Evolutionary conservation across 371 early-diverging fungal species (phyloP).

Genomic region (Mucor racemosus): DNA sequence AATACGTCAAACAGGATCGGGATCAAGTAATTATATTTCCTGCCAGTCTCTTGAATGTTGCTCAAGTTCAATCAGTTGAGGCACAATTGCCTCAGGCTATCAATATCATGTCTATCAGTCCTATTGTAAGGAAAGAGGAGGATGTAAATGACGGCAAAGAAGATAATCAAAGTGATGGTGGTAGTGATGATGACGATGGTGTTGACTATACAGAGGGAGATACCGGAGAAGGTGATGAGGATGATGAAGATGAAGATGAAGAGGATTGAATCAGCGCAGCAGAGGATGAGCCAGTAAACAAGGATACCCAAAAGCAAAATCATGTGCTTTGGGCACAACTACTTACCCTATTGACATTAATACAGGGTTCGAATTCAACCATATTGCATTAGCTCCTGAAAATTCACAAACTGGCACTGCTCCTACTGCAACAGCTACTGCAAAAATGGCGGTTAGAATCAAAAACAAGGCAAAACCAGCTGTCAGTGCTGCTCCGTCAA

Average conservation of each 20-base stretch:
- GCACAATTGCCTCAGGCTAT: neutral
- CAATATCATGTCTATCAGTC: neutral
- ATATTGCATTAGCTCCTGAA: slow-evolving; percentile 42
- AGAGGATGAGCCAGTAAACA: neutral
- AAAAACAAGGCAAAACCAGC: neutral
- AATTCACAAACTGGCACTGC: slow-evolving; percentile 14
- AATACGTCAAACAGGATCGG: neutral
- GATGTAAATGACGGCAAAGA: neutral
- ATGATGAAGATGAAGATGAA: neutral
- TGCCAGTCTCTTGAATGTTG: neutral
- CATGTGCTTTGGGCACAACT: slow-evolving; percentile 1
- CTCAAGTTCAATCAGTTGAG: neutral
- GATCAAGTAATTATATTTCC: slow-evolving; percentile 3
- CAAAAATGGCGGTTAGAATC: neutral
- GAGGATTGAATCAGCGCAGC: neutral
- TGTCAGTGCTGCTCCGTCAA: neutral
- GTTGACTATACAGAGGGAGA: neutral
- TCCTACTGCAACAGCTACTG: neutral
- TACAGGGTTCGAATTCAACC: slow-evolving; percentile 31
- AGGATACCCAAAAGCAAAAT: neutral
- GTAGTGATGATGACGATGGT: neutral
- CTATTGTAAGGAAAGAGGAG: neutral
- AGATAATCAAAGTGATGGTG: neutral
- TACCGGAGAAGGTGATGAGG: neutral
- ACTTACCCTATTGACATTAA: slow-evolving; percentile 5